Base-by-base conservation (phyloP, 192 early-diverging fungal species). In the Anaeromyces robustus region DNA sequence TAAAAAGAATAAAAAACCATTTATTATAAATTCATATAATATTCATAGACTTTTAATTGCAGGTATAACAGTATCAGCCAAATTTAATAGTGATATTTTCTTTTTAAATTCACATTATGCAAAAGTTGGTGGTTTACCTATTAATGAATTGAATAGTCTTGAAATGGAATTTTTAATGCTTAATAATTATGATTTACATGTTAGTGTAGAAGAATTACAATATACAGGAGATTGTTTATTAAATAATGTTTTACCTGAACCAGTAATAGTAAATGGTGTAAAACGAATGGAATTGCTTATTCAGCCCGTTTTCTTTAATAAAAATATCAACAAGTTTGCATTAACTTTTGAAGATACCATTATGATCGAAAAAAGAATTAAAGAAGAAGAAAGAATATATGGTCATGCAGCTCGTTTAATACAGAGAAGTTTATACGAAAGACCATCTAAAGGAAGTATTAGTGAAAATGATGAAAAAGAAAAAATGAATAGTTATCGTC, bases 81-180 rank as follows among this genome's bases (percentile, higher is more conserved):
- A 98, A 85, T 96, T 93, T 86, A 94, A 95, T 83, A 93, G 92
- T 1, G 96, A 98, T 84, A 91, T 98, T 30, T 98, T 98, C 80
- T 98, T 93, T 85, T 95, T 95, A 79, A 98, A 97, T 82, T 91
- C 93, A 34, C 92, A 96, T 78, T 95, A 95, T 82, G 93, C 94
- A 78, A 92, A 92, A 85, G 80, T 81, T 30, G 96, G 96, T 43
- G 96, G 96, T 2, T 81, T 98, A 26, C 93, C 95, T 7, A 94
- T 95, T 19, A 86, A 90, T 77, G 96, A 98, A 88, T 88, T 98
- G 39, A 98, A 98, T 88, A 87, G 87, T 32, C 86, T 98, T 37
- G 96, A 98, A 85, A 84, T 98, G 29, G 94, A 97, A 85, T 97
- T 97, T 82, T 86, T 98, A 28, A 89, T 92, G 77, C 87, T 96